Evolutionary conservation across 148 eudicot species (phyloP).

Genomic region (Talinum fruticosum): DNA sequence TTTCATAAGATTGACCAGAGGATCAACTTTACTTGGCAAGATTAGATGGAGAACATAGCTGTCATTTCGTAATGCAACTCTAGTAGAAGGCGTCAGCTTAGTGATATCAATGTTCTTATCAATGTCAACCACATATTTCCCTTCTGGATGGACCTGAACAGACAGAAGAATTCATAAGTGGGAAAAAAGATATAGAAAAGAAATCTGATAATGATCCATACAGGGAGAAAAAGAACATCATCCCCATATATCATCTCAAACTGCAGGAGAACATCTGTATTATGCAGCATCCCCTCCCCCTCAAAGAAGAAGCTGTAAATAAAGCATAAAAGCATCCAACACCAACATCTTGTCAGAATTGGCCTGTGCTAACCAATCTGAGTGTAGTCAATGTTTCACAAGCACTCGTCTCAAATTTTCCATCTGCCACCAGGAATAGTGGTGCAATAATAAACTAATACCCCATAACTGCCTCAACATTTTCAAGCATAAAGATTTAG

Average conservation of each 20-base stretch:
- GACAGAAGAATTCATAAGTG: not conserved
- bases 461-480: not conserved
- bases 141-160: conserved; percentile 77
- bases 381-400: not conserved
- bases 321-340: not conserved
- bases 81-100: conserved; percentile 71
- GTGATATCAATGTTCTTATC: conserved; percentile 73
- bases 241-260: not conserved
- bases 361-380: not conserved
- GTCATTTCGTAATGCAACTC: conserved; percentile 77
- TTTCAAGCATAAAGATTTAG: not conserved
- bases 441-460: not conserved
- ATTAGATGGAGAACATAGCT: conserved; percentile 75
- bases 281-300: too few relatives aligned
- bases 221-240: not conserved
- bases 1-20: conserved; percentile 81
- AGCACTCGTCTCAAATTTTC: not conserved
- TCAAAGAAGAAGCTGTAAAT: not conserved
- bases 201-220: not conserved
- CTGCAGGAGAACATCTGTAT: too few relatives aligned
- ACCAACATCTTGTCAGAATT: not conserved
- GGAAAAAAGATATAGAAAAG: not conserved
- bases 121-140: conserved; percentile 75
- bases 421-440: not conserved
- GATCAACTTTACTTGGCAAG: conserved; percentile 81